Base-by-base conservation (phyloP, 2,329 filamentous ascomycete species). In the Trichoderma oligosporum region DNA sequence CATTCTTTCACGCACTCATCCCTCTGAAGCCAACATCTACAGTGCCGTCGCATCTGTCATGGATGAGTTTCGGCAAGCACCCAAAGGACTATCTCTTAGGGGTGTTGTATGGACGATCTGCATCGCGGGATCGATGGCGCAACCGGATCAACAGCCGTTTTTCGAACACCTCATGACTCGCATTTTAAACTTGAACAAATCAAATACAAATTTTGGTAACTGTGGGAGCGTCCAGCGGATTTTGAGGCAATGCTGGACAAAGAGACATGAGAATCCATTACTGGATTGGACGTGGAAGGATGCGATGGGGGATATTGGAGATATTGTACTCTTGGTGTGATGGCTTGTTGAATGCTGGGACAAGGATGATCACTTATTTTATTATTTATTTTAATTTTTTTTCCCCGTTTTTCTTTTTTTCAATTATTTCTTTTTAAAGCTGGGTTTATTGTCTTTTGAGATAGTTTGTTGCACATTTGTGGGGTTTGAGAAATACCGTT, bases 181-280 rank as follows among this genome's bases (percentile, higher is more conserved):
- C 16, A 55, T 46, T 3, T 9, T 55, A 16, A 27, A 29, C 4
- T 9, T 55, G 22, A 27, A 29, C 16, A 46, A 45, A 11, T 20
- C 41, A 11, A 44, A 35, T 3, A 22, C 41, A 7, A 44, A 55
- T 11, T 55, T 55, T 38, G 51, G 51, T 1, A 55, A 55, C 31
- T 55, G 51, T 25, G 41, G 33, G 24, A 55, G 51, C 31, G 51
- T 55, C 16, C 51, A 55, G 33, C 51, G 51, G 22, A 55, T 55
- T 11, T 38, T 55, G 39, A 35, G 51, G 12, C 51, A 55, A 5
- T 55, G 51, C 20, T 55, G 51, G 51, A 55, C 51, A 14, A 55
- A 44, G 24, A 22, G 51, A 29, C 51, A 55, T 7, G 51, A 55
- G n/a, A 39, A 55, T 29, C 51, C 51, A 7, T 12, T 24, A 4